Base-by-base conservation (phyloP, 306 rosid species). In the Medicago lupulina region DNA sequence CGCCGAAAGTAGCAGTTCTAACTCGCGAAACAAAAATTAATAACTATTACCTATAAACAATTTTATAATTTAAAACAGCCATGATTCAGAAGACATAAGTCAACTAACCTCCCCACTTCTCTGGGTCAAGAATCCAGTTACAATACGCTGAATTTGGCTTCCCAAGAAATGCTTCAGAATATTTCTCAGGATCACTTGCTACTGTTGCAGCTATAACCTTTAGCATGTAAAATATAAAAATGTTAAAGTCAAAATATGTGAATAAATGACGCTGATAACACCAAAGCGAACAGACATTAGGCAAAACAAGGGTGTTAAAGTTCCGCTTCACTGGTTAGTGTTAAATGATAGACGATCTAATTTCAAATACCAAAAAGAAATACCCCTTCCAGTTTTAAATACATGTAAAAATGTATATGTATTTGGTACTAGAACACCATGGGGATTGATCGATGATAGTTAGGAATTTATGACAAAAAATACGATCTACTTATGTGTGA, bases 61-160 rank as follows among this genome's bases (percentile, higher is more conserved):
- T 47, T 74, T 14, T 25, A 55, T 41, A 53, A 70, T 62, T 41
- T 62, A 54, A 25, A 76, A 36, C 16, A 47, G 16, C 71, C 66
- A 40, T 9, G 57, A 69, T 40, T 8, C 4, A 38, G 76, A 68
- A 79, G 19, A 50, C 69, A 61, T 14, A 39, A 51, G n/a, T 60
- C 50, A 44, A 82, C 91, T 67, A 76, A 96, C 99, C 99, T 90
- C 99, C 99, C 98, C 99, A 96, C 81, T 96, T 96, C 82, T 89
- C 96, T 6, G 96, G 60, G 87, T 90, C 87, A 43, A 92, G 93
- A 80, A 96, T 96, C 99, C 99, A 96, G 75, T 84, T 77, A 87
- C 96, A 92, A 62, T 96, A 96, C 72, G 87, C 98, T 78, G 77
- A 85, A 62, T 92, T 96, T 41, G 97, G 81, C 87, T 96, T 96